Base-by-base conservation (phyloP, 2,329 filamentous ascomycete genomes). In the Purpureocillium takamizusanense region DNA sequence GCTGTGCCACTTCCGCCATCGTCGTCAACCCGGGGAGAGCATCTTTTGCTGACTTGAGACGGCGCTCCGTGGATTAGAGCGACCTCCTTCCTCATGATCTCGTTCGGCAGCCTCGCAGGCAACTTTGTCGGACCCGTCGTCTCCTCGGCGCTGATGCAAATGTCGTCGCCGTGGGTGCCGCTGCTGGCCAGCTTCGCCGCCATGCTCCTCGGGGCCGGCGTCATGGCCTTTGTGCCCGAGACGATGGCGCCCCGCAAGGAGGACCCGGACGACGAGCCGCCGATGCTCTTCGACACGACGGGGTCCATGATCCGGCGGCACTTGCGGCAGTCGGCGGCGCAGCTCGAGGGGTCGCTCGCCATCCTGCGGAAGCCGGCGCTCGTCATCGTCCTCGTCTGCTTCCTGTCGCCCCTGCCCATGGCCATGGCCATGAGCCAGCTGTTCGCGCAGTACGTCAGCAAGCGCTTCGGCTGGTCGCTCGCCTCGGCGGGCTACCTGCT, bases 361-460 rank as follows among this genome's bases (percentile, higher is more conserved):
- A 42, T 45, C 35, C 29, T 45, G 18, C 23, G 23, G 12, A 33
- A 41, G 14, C 36, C 38, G 1, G 33, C 37, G 4, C 25, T 45
- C 12, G 33, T 21, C 33, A 23, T 45, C 4, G 31, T 45, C 7
- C 43, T 45, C 33, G n/a, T 39, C 28, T 37, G 40, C 4, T 50
- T 50, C 31, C 43, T 44, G 3, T 42, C 39, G 17, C 43, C 42
- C 17, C 38, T 34, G n/a, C 44, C 45, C 21, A 41, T 42, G 15
- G 34, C 41, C 14, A 45, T 47, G 21, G 39, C 43, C 13, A 41
- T 40, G 15, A 42, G 35, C 18, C 37, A 44, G 8, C 39, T 49
- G 10, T 45, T 54, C 31, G 33, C 51, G 11, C 51, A 52, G 35
- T 53, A 52, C 38, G 48, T 50, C 35, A 55, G 49, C 34, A 51